Conservation (phyloP, 768 basidiomycete genomes). For the Trametes cubensis region DNA sequence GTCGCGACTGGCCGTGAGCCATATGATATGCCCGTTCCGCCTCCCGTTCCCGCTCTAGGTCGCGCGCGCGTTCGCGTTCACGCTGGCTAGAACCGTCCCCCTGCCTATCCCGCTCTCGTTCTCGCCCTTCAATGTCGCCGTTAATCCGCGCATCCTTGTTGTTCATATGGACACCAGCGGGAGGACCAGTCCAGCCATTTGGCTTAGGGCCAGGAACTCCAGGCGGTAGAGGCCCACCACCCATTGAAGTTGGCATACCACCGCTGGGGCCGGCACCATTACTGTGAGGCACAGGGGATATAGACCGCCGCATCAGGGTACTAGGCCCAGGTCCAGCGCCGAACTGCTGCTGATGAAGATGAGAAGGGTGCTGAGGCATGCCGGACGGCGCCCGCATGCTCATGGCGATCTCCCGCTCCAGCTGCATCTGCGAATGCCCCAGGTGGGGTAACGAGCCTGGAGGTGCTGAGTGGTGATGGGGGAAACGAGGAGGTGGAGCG, state of each 20-base stretch:
- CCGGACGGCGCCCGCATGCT: conserved; percentile 25
- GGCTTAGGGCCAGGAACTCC: conserved; percentile 20
- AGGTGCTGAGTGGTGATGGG: conserved; percentile 30
- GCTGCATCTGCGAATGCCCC: conserved; percentile 24
- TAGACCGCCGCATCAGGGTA: conserved; percentile 31
- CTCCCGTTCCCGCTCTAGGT: conserved; percentile 32
- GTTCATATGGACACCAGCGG: conserved; percentile 6
- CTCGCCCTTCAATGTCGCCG: conserved; percentile 26
- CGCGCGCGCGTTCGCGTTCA: conserved; percentile 27
- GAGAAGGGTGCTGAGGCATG: conserved; percentile 23
- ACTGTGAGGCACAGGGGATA: conserved; percentile 31
- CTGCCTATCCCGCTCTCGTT: conserved; percentile 29
- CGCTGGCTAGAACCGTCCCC: conserved; percentile 17
- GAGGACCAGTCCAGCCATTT: conserved; percentile 26
- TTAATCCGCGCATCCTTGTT: conserved; percentile 23
- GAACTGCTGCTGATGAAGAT: conserved; percentile 11
- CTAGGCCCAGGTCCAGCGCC: conserved; percentile 18
- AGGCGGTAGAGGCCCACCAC: conserved; percentile 21
- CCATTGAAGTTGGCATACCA: conserved; percentile 12
- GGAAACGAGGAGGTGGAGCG: conserved; percentile 24
- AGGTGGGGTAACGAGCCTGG: conserved; percentile 27
- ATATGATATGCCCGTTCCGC: conserved; percentile 24
- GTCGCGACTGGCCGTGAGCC: conserved; percentile 21
- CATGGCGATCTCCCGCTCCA: conserved; percentile 30
- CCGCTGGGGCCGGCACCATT: conserved; percentile 21